Evolutionary conservation across 352 stramenopile species (phyloP).

Genomic region (Globisporangium yorkense): DNA sequence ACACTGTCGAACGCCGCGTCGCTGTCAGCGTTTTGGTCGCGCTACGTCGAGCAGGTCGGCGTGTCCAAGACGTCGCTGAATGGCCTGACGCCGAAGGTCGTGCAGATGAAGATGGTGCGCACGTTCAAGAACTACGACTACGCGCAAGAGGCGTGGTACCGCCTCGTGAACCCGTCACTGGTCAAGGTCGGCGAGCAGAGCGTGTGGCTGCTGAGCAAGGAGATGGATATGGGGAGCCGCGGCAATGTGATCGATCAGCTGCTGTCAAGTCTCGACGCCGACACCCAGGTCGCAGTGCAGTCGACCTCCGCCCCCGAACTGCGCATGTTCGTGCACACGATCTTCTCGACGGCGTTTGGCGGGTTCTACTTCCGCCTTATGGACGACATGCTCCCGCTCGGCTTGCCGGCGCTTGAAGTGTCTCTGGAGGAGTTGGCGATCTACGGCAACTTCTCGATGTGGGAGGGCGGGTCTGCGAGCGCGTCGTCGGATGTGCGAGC

Average conservation of each 20-base stretch:
- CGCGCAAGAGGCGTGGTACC: conserved; percentile 80
- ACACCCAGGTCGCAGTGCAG: background rate
- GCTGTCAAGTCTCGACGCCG: conserved; percentile 51
- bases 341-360: conserved; percentile 77
- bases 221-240: conserved; percentile 71
- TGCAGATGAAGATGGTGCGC: conserved; percentile 87
- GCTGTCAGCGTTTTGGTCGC: conserved; percentile 65
- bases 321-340: conserved; percentile 72
- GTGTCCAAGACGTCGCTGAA: conserved; percentile 52
- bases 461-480: conserved; percentile 40
- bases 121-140: conserved; percentile 85
- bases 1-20: conserved; percentile 51
- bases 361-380: conserved; percentile 85
- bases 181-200: conserved; percentile 63
- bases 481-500: conserved; percentile 27
- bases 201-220: conserved; percentile 70
- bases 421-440: conserved; percentile 74
- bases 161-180: conserved; percentile 71
- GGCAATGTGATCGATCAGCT: conserved; percentile 75
- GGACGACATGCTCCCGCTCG: conserved; percentile 72
- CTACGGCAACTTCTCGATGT: conserved; percentile 66
- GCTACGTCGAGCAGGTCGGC: conserved; percentile 65
- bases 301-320: conserved; percentile 13
- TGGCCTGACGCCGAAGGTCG: conserved; percentile 36
- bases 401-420: conserved; percentile 69